A percentile compares a stretch with the other conserved stretches of the same genome.
Conservation (phyloP, 2,329 filamentous ascomycete genomes). For the Whalleya microplaca region DNA sequence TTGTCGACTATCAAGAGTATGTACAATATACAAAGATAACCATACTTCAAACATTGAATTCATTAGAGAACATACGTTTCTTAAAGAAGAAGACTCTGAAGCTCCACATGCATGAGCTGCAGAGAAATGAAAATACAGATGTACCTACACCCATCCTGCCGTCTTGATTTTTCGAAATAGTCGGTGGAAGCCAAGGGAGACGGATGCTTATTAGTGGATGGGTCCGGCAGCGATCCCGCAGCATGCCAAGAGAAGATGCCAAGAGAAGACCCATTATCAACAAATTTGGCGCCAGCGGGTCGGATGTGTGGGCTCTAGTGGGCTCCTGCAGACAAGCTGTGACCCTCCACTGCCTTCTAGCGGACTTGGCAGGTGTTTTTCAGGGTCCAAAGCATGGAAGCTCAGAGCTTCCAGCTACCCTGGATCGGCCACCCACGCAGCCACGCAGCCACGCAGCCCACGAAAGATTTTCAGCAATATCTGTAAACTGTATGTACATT, state of each 20-base stretch:
- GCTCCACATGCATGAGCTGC: too few species aligned
- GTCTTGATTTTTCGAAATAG: neutral
- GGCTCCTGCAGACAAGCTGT: neutral
- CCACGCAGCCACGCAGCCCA: too few species aligned
- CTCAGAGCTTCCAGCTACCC: constrained; percentile 22
- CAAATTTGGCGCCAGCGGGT: constrained; percentile 21
- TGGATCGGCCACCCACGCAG: constrained; percentile 19
- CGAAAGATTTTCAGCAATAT: constrained; percentile 18
- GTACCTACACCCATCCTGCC: too few species aligned
- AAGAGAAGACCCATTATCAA: constrained; percentile 13
- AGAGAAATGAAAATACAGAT: too few species aligned
- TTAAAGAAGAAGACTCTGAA: too few species aligned
- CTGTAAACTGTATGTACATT: too few species aligned
- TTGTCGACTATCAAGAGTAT: too few species aligned
- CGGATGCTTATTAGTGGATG: neutral
- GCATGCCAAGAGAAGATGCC: constrained; percentile 19
- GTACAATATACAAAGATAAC: too few species aligned
- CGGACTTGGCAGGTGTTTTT: neutral
- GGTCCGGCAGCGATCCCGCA: constrained; percentile 13
- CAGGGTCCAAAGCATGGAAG: constrained; percentile 5
- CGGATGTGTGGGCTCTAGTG: constrained; percentile 7
- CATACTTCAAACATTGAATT: too few species aligned
- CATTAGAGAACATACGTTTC: too few species aligned
- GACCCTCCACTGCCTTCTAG: neutral
- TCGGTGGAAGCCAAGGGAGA: constrained; percentile 3